Base-by-base conservation (phyloP, 345 rosid genomes). In the Citropsis articulata region DNA sequence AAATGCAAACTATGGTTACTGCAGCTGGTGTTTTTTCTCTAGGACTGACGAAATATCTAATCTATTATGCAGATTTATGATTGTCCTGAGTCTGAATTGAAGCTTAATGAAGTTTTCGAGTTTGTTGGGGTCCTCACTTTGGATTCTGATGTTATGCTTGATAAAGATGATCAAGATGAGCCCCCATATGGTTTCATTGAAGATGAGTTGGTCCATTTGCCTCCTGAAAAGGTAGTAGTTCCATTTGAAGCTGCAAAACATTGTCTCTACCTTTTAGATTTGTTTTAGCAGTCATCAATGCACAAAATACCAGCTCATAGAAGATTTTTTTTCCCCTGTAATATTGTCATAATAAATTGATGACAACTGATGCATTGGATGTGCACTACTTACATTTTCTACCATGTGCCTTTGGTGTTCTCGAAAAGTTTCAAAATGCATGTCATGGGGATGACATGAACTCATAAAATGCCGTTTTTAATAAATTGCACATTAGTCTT, bases 91-190 rank as follows among this genome's bases (percentile, higher is more conserved):
- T 87, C 91, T 30, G 98, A 92, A 21, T 71, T 92, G 83, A 94
- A 92, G 85, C 90, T 94, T 78, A 96, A 96, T 64, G 98, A 96
- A 45, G 91, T 92, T 77, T 87, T 92, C 78, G 99, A 96, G 85
- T 96, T 96, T 77, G 65, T 92, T 73, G 98, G 98, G 59, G 91
- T 94, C 78, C 82, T 94, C 66, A 86, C 93, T 61, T 84, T 88
- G 50, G 93, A 91, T 82, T 78, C 89, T n/a, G 89, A 83, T 36
- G 66, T 63, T 70, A 48, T 68, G 72, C 77, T 65, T 64, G 90
- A 83, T 77, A 77, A 81, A 69, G 86, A 81, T 78, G 85, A 82
- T 28, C 50, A 71, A 66, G 91, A 83, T 80, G 96, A 84, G 38
- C 59, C 67, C 70, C 70, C 85, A 36, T 88, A 84, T 86, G 88